Percentiles rank a stretch among this genome's conserved stretches.
Conservation (phyloP, 208 protist species). For the Porcisia hertigi region DNA sequence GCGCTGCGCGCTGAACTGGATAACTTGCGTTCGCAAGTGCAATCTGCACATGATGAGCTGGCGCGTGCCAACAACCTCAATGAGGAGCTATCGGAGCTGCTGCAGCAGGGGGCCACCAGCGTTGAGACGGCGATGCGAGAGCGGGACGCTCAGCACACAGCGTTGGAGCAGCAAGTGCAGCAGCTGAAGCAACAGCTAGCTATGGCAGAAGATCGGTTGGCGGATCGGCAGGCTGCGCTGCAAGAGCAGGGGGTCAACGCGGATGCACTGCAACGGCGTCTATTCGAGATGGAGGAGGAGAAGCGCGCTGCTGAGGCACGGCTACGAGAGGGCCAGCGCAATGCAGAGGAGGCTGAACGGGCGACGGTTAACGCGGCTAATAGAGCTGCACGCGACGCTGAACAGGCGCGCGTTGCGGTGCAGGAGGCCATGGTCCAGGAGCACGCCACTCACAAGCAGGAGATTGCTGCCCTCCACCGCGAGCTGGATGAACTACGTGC, state of each 20-base stretch:
- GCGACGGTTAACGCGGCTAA: slow-evolving; percentile 25
- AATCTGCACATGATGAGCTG: slow-evolving; percentile 22
- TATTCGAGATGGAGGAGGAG: slow-evolving; percentile 31
- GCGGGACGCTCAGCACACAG: slow-evolving; percentile 22
- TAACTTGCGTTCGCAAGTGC: slow-evolving; percentile 22
- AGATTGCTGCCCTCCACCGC: slow-evolving; percentile 24
- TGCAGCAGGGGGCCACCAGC: slow-evolving; percentile 53
- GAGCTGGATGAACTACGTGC: slow-evolving; percentile 35
- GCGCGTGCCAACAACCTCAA: slow-evolving; percentile 28
- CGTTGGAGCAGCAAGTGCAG: slow-evolving; percentile 36
- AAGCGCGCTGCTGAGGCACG: slow-evolving; percentile 16
- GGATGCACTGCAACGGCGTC: slow-evolving; percentile 24
- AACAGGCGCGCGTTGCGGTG: slow-evolving; percentile 25
- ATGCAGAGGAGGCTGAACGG: slow-evolving; percentile 26
- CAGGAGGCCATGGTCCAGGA: slow-evolving; percentile 27
- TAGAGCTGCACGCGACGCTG: slow-evolving; percentile 30
- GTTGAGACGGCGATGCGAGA: slow-evolving; percentile 46
- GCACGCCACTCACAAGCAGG: slow-evolving; percentile 26
- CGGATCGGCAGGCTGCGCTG: slow-evolving; percentile 25
- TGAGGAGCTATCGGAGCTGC: slow-evolving; percentile 48
- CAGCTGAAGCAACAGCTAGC: slow-evolving; percentile 36
- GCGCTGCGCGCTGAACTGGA: slow-evolving; percentile 13
- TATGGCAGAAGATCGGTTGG: slow-evolving; percentile 25
- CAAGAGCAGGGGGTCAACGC: slow-evolving; percentile 12
- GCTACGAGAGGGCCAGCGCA: slow-evolving; percentile 15